Evolutionary conservation across 2,329 filamentous ascomycete species (phyloP).

Genomic region (Stenocarpella maydis): DNA sequence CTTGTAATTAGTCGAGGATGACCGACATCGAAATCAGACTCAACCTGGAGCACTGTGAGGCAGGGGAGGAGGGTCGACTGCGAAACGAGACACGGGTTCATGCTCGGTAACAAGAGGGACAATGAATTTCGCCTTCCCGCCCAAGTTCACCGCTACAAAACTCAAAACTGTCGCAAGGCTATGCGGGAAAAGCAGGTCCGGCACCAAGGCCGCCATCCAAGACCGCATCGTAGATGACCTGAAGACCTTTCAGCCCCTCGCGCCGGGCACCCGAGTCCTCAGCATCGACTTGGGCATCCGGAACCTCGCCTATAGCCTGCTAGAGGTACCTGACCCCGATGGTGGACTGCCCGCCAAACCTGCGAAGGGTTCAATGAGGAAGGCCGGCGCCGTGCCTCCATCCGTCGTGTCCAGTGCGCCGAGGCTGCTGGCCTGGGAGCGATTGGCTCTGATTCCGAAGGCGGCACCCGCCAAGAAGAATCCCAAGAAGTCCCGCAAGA

Average conservation of each 20-base stretch:
- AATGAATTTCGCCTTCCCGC: conserved; percentile 31
- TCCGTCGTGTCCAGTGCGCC: conserved; percentile 39
- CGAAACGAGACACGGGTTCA: not conserved
- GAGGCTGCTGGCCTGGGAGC: conserved; percentile 40
- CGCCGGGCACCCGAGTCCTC: conserved; percentile 60
- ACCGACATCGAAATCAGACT: not conserved
- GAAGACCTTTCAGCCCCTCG: conserved; percentile 33
- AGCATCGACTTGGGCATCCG: conserved; percentile 88
- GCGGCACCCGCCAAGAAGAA: conserved; percentile 27
- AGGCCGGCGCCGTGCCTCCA: conserved; percentile 35
- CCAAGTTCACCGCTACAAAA: conserved; percentile 19
- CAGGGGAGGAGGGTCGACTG: not conserved
- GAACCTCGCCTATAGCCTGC: conserved; percentile 78
- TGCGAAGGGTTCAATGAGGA: not conserved
- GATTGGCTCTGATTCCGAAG: conserved; percentile 37
- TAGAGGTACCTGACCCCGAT: conserved; percentile 42
- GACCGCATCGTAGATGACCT: conserved; percentile 56
- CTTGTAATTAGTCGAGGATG: not conserved
- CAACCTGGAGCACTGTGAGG: not conserved
- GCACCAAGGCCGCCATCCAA: conserved; percentile 65
- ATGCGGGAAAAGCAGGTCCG: conserved; percentile 42
- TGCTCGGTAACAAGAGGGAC: not conserved
- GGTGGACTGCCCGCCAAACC: not conserved
- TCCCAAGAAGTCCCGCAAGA: not conserved
- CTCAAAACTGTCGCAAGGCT: conserved; percentile 31